Base-by-base conservation (phyloP, 2,329 filamentous ascomycete genomes). In the Alternaria arbusti region DNA sequence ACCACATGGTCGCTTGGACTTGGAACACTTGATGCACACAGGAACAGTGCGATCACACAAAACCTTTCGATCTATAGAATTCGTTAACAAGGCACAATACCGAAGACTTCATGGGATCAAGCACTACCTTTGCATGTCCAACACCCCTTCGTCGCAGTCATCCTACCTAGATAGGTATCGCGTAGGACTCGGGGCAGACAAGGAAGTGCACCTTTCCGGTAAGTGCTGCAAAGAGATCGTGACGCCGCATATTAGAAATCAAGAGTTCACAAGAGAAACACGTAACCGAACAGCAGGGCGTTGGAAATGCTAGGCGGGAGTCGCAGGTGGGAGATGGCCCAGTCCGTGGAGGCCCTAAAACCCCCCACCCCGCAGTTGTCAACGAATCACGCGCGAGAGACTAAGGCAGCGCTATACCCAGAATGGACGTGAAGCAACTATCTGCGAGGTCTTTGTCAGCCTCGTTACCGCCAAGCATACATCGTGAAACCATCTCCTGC, bases 41-140 rank as follows among this genome's bases (percentile, higher is more conserved):
- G 68, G 68, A 17, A 45, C 13, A 40, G 51, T 49, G 15, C 61
- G 57, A 32, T 70, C 66, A 54, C 66, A 68, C 12, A 55, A 56
- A 11, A 68, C 57, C 32, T 62, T 67, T 17, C 66, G 57, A 55
- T 65, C 68, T 70, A 20, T 7, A 5, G 6, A 25, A 12, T 49
- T 22, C 47, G 4, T 30, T 32, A 17, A 23, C 50, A 44, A 22
- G 17, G 36, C 25, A 32, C 3, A 5, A 0, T 36, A 11, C 0
- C 3, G 8, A 2, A 2, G 4, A 8, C 13, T 23, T 1, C 1
- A 23, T 3, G 8, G n/a, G 32, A 7, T 0, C 5, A 36, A 1
- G 8, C 32, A 6, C 11, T 51, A 36, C 49, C 28, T 30, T 51
- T 51, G 49, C 49, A 51, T 36, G 49, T 51, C 28, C 49, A 51